Evolutionary conservation across 352 stramenopile genomes (phyloP).

Genomic region (Pythium insidiosum): DNA sequence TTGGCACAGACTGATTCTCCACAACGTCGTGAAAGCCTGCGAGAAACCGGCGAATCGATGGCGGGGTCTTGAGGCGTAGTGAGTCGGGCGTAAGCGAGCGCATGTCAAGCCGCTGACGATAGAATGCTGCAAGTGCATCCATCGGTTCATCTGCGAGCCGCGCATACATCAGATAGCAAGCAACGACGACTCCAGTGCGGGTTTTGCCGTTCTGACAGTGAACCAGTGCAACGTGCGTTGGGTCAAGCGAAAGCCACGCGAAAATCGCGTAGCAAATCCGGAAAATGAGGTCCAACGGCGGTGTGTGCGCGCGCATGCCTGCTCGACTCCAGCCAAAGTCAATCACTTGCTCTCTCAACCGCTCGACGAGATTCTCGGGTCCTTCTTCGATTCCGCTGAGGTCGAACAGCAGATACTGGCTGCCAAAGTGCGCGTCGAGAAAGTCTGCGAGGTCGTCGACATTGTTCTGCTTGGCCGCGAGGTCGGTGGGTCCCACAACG

Average conservation of each 20-base stretch:
- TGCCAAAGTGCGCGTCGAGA: slow-evolving; percentile 41
- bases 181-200: slow-evolving; percentile 87
- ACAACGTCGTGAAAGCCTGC: slow-evolving; percentile 55
- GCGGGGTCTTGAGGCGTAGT: slow-evolving; percentile 56
- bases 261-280: slow-evolving; percentile 90
- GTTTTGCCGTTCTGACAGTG: slow-evolving; percentile 92
- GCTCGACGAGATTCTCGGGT: slow-evolving; percentile 45
- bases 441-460: slow-evolving; percentile 50
- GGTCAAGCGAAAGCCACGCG: slow-evolving; percentile 85
- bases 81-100: slow-evolving; percentile 50
- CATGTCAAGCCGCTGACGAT: slow-evolving; percentile 75
- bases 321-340: slow-evolving; percentile 81
- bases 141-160: slow-evolving; percentile 53
- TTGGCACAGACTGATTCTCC: slow-evolving; percentile 37
- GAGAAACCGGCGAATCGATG: slow-evolving; percentile 71
- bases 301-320: slow-evolving; percentile 78
- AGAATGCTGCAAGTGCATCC: slow-evolving; percentile 90
- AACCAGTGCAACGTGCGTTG: slow-evolving; percentile 75
- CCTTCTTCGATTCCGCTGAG: slow-evolving; percentile 60
- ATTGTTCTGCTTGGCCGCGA: slow-evolving; percentile 71
- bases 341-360: slow-evolving; percentile 73
- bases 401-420: slow-evolving; percentile 78
- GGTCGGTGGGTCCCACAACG: slow-evolving; percentile 42
- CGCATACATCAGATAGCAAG: slow-evolving; percentile 90
- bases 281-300: slow-evolving; percentile 78